Percentiles rank a stretch among this genome's conserved stretches.
These are phyloP conservation scores for Phyllosticta capitalensis DNA, from an alignment of 2,329 filamentous ascomycete species.

Conservation along the genomic window DNA sequence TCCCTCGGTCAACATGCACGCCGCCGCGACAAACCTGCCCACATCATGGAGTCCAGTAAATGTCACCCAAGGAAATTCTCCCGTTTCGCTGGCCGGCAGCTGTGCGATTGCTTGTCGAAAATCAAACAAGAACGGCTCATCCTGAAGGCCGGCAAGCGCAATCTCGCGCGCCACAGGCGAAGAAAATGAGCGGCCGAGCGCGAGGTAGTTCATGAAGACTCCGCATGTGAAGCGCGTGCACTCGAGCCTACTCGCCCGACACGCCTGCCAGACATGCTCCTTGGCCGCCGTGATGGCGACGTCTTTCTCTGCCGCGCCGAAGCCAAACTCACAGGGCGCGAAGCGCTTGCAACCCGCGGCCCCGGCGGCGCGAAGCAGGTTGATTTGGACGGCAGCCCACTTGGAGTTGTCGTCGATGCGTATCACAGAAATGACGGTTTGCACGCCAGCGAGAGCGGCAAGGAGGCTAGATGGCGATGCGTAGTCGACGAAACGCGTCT, in stretches of 20 bases:
- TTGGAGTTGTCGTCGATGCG: constrained; percentile 16
- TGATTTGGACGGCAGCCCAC: constrained; percentile 32
- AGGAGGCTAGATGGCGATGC: constrained; percentile 14
- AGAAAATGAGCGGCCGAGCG: constrained; percentile 14
- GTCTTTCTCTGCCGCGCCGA: constrained; percentile 15
- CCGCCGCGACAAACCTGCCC: constrained; percentile 23
- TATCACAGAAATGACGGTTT: constrained; percentile 20
- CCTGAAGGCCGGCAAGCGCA: constrained; percentile 17
- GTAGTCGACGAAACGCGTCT: constrained; percentile 23
- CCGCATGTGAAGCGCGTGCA: constrained; percentile 23
- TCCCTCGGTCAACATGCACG: constrained; percentile 19
- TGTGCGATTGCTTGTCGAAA: constrained; percentile 17
- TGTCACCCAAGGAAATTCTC: constrained; percentile 19
- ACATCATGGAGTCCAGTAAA: constrained; percentile 26
- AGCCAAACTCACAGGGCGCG: constrained; percentile 42
- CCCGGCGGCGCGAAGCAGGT: constrained; percentile 40
- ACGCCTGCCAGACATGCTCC: constrained; percentile 20
- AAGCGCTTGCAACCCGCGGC: constrained; percentile 43
- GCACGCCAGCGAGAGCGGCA: constrained; percentile 15
- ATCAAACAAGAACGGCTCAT: constrained; percentile 15
- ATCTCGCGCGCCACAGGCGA: constrained; percentile 13
- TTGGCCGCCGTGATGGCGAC: constrained; percentile 16
- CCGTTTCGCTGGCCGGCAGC: constrained; percentile 17
- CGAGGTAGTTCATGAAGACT: constrained; percentile 29
- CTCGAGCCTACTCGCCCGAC: constrained; percentile 19